These are phyloP conservation scores for Nothophoma quercina DNA, from an alignment of 2,329 filamentous ascomycete species.

Conservation along the genomic window DNA sequence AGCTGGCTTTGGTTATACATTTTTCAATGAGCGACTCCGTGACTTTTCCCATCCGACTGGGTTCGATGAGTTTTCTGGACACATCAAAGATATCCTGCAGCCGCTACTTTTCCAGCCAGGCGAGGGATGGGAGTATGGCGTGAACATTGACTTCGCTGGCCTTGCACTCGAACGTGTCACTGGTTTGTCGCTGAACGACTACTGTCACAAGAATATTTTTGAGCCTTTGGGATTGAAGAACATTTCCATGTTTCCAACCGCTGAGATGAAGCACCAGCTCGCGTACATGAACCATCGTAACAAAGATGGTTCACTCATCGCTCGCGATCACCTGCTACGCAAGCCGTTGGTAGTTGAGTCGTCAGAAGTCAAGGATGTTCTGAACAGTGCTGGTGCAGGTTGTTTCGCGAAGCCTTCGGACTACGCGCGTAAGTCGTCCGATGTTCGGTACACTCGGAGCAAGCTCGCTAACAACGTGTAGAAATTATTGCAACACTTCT, in stretches of 20 bases:
- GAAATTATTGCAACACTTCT: conserved; percentile 68
- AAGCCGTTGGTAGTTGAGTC: conserved; percentile 55
- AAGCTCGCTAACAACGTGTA: conserved; percentile 33
- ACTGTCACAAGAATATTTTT: conserved; percentile 55
- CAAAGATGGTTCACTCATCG: conserved; percentile 49
- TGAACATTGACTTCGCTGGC: conserved; percentile 57
- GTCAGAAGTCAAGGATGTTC: conserved; percentile 53
- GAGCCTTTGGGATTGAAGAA: conserved; percentile 55
- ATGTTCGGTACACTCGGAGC: not conserved
- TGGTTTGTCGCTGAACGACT: conserved; percentile 54
- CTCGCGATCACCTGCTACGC: conserved; percentile 61
- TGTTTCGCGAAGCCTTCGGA: conserved; percentile 66
- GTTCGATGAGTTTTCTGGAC: conserved; percentile 65
- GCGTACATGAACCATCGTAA: conserved; percentile 64
- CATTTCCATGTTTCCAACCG: conserved; percentile 64
- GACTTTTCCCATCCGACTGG: conserved; percentile 60
- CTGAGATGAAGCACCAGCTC: conserved; percentile 63
- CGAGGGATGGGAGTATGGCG: conserved; percentile 63
- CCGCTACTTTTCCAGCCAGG: conserved; percentile 70
- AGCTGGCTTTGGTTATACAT: conserved; percentile 58
- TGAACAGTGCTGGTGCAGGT: conserved; percentile 68
- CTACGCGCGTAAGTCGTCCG: conserved; percentile 60
- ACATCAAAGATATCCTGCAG: conserved; percentile 59
- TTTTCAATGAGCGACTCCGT: conserved; percentile 55
- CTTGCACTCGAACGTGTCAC: conserved; percentile 54